Percentiles rank a stretch among this genome's conserved stretches.
These are phyloP conservation scores for Ophiocordyceps australis DNA, from an alignment of 2,329 filamentous ascomycete species.

Conservation along the genomic window DNA sequence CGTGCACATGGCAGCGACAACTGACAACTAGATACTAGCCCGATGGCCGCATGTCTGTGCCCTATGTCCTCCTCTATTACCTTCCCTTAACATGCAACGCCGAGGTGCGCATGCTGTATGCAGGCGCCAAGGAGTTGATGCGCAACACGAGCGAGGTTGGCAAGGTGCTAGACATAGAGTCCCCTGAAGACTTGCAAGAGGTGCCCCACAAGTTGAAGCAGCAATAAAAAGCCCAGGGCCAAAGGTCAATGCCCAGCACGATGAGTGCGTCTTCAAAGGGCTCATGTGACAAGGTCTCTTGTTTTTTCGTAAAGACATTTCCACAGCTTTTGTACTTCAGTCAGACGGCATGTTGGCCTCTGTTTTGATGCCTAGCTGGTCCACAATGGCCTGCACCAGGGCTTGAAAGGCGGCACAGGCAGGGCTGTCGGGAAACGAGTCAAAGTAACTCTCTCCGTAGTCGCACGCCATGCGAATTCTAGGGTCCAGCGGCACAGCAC, in stretches of 20 bases:
- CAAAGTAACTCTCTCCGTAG: conserved; percentile 93
- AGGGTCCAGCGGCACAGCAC: conserved; percentile 79
- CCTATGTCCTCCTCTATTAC: conserved; percentile 91
- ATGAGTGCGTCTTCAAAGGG: neutral
- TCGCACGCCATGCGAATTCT: conserved; percentile 93
- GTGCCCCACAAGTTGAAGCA: conserved; percentile 47
- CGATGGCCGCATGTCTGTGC: conserved; percentile 70
- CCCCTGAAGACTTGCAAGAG: conserved; percentile 63
- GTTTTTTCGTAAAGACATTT: neutral
- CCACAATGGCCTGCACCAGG: conserved; percentile 59
- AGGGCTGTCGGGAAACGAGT: conserved; percentile 83
- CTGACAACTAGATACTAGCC: conserved; percentile 26
- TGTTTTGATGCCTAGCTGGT: conserved; percentile 50
- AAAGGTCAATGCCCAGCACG: neutral
- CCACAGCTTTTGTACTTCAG: too few species aligned
- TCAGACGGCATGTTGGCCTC: too few species aligned
- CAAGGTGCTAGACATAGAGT: conserved; percentile 69
- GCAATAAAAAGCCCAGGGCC: conserved; percentile 5
- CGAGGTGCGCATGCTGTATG: conserved; percentile 83
- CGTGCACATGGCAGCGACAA: neutral
- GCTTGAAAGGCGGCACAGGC: conserved; percentile 66
- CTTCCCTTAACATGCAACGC: conserved; percentile 81
- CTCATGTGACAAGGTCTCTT: too few species aligned
- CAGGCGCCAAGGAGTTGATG: conserved; percentile 90
- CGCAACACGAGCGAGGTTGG: conserved; percentile 84